phyloP scores from a whole-genome alignment of 2,329 filamentous ascomycete genomes.

The Phoma sp. region DNA sequence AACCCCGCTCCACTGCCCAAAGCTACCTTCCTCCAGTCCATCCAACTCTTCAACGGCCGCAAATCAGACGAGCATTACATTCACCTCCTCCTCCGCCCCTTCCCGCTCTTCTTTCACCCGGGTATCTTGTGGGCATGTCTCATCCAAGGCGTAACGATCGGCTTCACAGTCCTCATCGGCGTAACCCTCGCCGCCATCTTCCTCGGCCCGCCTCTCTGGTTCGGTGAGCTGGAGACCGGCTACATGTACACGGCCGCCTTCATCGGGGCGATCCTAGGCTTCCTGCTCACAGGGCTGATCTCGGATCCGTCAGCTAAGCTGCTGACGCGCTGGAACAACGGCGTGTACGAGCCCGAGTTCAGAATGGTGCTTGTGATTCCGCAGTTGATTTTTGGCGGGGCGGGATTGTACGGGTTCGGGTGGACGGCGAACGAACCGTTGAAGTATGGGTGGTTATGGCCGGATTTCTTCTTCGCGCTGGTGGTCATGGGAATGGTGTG shows the following conservation, averaged over 20 bases:
- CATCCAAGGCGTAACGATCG: constrained; percentile 88
- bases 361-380: constrained; percentile 82
- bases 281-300: constrained; percentile 75
- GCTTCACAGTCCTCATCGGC: constrained; percentile 91
- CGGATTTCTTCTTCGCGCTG: constrained; percentile 82
- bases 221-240: constrained; percentile 81
- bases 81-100: constrained; percentile 72
- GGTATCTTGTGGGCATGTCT: constrained; percentile 83
- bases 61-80: constrained; percentile 80
- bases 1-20: constrained; percentile 54
- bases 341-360: constrained; percentile 92
- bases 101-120: constrained; percentile 83
- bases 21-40: constrained; percentile 63
- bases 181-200: constrained; percentile 86
- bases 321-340: constrained; percentile 77
- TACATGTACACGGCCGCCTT: constrained; percentile 85
- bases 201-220: constrained; percentile 81
- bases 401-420: constrained; percentile 85
- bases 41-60: constrained; percentile 79
- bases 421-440: constrained; percentile 69
- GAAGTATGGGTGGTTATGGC: constrained; percentile 74
- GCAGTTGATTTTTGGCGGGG: constrained; percentile 77
- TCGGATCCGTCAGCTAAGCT: constrained; percentile 75
- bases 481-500: constrained; percentile 92
- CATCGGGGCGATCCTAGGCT: constrained; percentile 80